phyloP scores from a whole-genome alignment of 2,329 filamentous ascomycete species.

The Exophiala sideris region DNA sequence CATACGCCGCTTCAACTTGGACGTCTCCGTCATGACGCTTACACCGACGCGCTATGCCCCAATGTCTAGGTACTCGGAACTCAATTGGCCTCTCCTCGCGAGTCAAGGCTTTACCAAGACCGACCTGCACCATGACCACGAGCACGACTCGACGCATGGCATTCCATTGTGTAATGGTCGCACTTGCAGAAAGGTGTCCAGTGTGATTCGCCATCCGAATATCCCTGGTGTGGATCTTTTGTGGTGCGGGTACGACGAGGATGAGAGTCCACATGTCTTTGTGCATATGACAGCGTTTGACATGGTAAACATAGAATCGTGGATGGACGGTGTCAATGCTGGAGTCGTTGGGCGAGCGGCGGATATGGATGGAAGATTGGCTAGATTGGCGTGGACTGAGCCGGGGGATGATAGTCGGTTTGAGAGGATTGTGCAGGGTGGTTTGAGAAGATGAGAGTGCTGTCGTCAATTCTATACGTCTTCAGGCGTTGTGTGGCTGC shows the following conservation, averaged over 20 bases:
- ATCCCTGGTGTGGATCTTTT: slow-evolving; percentile 11
- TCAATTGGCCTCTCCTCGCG: slow-evolving; percentile 14
- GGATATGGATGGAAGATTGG: neutral
- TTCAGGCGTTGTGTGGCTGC: neutral
- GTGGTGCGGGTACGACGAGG: slow-evolving; percentile 5
- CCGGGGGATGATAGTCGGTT: slow-evolving; percentile 7
- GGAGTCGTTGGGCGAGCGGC: slow-evolving; percentile 12
- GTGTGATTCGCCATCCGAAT: slow-evolving; percentile 9
- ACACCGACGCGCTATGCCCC: slow-evolving; percentile 10
- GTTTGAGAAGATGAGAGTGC: neutral
- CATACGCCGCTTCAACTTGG: neutral
- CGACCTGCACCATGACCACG: slow-evolving; percentile 10
- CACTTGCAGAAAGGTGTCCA: neutral
- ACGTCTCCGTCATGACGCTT: slow-evolving; percentile 19
- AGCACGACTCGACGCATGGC: slow-evolving; percentile 5
- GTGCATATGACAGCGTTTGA: slow-evolving; percentile 10
- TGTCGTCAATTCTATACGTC: neutral
- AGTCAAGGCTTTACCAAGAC: slow-evolving; percentile 9
- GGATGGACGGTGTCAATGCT: slow-evolving; percentile 7
- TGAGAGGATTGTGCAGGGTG: slow-evolving; percentile 11
- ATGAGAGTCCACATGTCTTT: neutral
- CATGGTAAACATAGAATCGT: slow-evolving; percentile 8
- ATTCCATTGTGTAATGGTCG: neutral
- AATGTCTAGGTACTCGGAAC: slow-evolving; percentile 2
- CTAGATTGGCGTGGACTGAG: neutral